Evolutionary conservation across 441 rosid species (phyloP), one percentile per base, ranked within the genome.

Genomic region (Breynia disticha): DNA sequence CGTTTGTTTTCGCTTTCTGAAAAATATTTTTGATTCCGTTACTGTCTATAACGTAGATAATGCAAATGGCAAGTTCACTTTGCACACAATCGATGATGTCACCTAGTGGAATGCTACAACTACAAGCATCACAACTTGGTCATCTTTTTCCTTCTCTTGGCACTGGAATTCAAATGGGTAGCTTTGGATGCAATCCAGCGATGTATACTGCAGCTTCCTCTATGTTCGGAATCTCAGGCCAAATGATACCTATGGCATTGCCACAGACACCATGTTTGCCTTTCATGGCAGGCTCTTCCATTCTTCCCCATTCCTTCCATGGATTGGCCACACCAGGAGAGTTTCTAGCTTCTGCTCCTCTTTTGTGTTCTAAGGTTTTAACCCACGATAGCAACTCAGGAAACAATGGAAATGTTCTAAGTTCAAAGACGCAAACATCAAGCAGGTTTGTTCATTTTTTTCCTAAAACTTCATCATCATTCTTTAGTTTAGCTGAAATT

Each of bases 51-150:
- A 42, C 16, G 55, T 77, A 79, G 91, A 74, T 82, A 60, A 72
- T 84, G 87, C 66, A 73, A 56, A 69, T 78, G 75, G 68, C 77
- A 68, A 60, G 53, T 45, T 64, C 76, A 39, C 11, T 67, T 50
- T 65, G 55, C 46, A 54, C 66, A 57, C 66, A 71, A 7, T 68
- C 64, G 22, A 62, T 67, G 70, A 75, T 80, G 71, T 50, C 75
- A 22, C 77, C 81, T 5, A 10, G 59, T 3, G 67, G 59, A 58
- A 52, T 69, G 69, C 82, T 72, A 59, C 70, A 50, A 11, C 13
- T 66, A 5, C 68, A 63, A 11, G 54, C 77, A 62, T 60, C 53
- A 22, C 65, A 45, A 17, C 39, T 67, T 57, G 52, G 55, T 22
- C 68, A 66, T 41, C 66, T 64, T 59, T 67, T 66, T 56, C 52